phyloP scores from a whole-genome alignment of 306 rosid species.

The Prunus padus region DNA sequence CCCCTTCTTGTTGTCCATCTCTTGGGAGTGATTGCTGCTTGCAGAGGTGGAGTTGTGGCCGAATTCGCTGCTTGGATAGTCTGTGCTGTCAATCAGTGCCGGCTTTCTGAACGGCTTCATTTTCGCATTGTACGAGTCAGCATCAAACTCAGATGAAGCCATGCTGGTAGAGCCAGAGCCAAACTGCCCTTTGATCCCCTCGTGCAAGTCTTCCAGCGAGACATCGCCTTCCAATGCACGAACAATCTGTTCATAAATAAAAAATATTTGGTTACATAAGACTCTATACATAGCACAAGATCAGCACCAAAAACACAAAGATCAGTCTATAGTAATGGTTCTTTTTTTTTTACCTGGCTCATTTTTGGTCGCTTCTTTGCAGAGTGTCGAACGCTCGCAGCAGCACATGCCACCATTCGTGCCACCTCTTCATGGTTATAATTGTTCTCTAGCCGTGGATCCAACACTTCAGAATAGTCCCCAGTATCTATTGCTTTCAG shows the following conservation, averaged over 20 bases:
- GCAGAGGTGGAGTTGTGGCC: neutral
- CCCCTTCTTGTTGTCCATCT: neutral
- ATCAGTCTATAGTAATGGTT: neutral
- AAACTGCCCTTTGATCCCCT: slow-evolving; percentile 32
- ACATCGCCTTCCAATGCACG: slow-evolving; percentile 81
- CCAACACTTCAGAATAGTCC: slow-evolving; percentile 47
- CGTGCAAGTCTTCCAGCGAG: slow-evolving; percentile 53
- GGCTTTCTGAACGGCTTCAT: slow-evolving; percentile 55
- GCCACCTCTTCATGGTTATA: slow-evolving; percentile 49
- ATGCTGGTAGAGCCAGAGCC: neutral
- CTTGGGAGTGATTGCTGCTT: neutral
- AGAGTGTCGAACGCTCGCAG: slow-evolving; percentile 62
- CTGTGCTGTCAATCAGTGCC: slow-evolving; percentile 30
- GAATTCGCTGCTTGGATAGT: slow-evolving; percentile 53
- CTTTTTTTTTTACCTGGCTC: slow-evolving; percentile 61
- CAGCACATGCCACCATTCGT: slow-evolving; percentile 81
- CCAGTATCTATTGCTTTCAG: slow-evolving; percentile 44
- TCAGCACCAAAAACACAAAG: neutral
- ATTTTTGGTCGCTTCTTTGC: slow-evolving; percentile 72
- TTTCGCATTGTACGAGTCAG: slow-evolving; percentile 46
- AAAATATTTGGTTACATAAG: neutral
- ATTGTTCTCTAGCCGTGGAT: slow-evolving; percentile 54
- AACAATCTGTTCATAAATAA: slow-evolving; percentile 45
- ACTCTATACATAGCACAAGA: neutral
- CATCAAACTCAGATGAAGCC: slow-evolving; percentile 39